phyloP scores from a whole-genome alignment of 108 stramenopile species.

The Skeletonema grethae region DNA sequence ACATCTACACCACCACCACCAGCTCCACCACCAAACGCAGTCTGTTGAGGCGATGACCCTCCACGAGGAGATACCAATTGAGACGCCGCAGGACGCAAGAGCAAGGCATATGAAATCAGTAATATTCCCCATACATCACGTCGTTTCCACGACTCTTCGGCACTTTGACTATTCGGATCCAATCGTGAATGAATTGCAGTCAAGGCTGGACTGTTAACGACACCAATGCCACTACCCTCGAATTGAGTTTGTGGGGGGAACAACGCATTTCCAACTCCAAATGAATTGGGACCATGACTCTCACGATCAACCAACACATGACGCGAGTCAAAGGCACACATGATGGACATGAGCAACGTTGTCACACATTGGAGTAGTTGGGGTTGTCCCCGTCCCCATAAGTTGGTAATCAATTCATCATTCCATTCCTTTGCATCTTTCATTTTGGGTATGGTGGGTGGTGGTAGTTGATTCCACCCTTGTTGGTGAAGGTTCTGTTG shows the following conservation, averaged over 20 bases:
- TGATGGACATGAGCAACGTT: conserved; percentile 59
- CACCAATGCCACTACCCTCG: neutral
- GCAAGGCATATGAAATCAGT: conserved; percentile 59
- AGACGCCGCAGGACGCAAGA: conserved; percentile 52
- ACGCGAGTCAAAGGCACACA: conserved; percentile 64
- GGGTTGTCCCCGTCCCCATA: conserved; percentile 58
- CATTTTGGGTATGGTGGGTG: conserved; percentile 31
- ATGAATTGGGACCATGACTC: conserved; percentile 56
- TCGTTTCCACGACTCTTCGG: conserved; percentile 59
- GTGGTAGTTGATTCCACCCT: neutral
- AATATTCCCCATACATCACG: conserved; percentile 77
- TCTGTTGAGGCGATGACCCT: conserved; percentile 4
- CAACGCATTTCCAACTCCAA: conserved; percentile 69
- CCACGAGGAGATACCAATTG: conserved; percentile 54
- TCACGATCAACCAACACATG: conserved; percentile 65
- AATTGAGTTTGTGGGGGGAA: conserved; percentile 47
- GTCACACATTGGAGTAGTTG: conserved; percentile 62
- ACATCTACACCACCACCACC: conserved; percentile 36
- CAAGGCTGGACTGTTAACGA: conserved; percentile 24
- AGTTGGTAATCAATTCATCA: conserved; percentile 56
- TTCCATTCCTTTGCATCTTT: conserved; percentile 71
- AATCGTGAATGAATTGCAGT: conserved; percentile 55
- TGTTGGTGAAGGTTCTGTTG: neutral
- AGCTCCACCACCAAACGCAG: neutral
- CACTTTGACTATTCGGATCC: conserved; percentile 40